Conservation (phyloP, 139 green algal species). For the Chlamydomonas eustigma region DNA sequence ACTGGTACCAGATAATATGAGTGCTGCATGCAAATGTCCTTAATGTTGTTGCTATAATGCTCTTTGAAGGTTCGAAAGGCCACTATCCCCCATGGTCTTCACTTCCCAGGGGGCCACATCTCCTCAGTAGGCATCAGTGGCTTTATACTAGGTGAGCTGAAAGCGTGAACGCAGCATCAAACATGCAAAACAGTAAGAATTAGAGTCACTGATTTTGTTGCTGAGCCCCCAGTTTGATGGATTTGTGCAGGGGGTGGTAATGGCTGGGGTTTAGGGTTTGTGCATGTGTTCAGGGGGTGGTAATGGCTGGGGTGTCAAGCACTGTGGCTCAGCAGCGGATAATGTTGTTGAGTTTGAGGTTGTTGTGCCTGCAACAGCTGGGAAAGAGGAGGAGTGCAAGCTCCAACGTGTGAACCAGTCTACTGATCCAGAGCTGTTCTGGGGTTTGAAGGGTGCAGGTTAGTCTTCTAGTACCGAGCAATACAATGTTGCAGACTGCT, state of each 20-base stretch:
- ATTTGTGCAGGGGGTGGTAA: conserved; percentile 15
- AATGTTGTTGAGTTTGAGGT: conserved; percentile 1
- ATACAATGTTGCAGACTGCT: no score
- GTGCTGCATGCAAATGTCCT: no score
- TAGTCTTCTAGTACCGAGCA: no score
- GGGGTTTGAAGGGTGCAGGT: conserved; percentile 10
- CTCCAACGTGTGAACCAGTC: neutral
- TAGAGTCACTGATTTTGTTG: neutral
- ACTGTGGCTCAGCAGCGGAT: neutral
- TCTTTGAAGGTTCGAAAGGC: conserved; percentile 1
- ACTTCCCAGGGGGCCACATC: conserved; percentile 19
- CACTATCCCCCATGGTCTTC: conserved; percentile 5
- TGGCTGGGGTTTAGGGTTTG: conserved; percentile 14
- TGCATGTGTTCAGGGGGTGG: conserved; percentile 11
- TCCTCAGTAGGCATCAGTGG: conserved; percentile 8
- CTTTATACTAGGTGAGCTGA: conserved; percentile 16
- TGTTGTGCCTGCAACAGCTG: neutral
- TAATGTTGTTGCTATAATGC: no score
- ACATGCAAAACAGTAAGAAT: no score
- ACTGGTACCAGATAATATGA: no score
- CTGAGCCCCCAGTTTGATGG: no score
- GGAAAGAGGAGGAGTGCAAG: neutral
- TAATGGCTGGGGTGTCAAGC: conserved; percentile 13
- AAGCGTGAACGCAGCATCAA: no score
- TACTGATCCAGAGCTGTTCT: conserved; percentile 10